A percentile compares a stretch with the other conserved stretches of the same genome.
Conservation (phyloP, 1,139 yeast genomes). For the Yamadazyma triangularis region DNA sequence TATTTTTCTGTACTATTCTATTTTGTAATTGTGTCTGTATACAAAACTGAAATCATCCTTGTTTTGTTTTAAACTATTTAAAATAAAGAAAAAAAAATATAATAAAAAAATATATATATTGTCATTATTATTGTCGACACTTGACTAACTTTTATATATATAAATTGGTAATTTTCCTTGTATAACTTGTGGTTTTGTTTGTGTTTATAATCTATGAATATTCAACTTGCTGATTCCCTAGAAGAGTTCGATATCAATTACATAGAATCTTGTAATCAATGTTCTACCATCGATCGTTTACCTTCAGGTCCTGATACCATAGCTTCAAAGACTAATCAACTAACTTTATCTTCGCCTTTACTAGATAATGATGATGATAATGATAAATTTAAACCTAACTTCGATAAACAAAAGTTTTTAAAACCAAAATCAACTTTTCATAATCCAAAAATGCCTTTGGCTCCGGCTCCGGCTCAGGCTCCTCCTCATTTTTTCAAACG, state of each 20-base stretch:
- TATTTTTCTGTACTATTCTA: no score
- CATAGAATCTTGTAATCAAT: slow-evolving; percentile 18
- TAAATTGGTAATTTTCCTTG: no score
- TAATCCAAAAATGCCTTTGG: no score
- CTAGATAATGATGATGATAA: slow-evolving; percentile 9
- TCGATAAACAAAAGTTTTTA: slow-evolving; percentile 4
- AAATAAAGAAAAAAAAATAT: background rate
- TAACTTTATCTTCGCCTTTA: slow-evolving; percentile 14
- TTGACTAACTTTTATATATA: no score
- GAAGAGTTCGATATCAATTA: slow-evolving; percentile 16
- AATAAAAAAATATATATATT: no score
- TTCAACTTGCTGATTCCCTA: slow-evolving; percentile 14
- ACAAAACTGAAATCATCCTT: no score
- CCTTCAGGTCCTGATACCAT: slow-evolving; percentile 6
- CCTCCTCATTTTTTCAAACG: slow-evolving; percentile 7
- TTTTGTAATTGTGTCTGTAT: no score
- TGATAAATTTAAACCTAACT: background rate
- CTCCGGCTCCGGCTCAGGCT: no score
- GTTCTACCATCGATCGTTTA: slow-evolving; percentile 6
- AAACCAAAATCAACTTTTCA: no score
- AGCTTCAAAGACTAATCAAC: slow-evolving; percentile 7
- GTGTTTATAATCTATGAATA: slow-evolving; percentile 8
- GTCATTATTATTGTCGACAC: background rate
- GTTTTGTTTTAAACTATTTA: no score
- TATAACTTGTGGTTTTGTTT: no score